These are phyloP conservation scores for Podochytrium sp. DNA, from an alignment of 192 early-diverging fungal species.

Conservation along the genomic window DNA sequence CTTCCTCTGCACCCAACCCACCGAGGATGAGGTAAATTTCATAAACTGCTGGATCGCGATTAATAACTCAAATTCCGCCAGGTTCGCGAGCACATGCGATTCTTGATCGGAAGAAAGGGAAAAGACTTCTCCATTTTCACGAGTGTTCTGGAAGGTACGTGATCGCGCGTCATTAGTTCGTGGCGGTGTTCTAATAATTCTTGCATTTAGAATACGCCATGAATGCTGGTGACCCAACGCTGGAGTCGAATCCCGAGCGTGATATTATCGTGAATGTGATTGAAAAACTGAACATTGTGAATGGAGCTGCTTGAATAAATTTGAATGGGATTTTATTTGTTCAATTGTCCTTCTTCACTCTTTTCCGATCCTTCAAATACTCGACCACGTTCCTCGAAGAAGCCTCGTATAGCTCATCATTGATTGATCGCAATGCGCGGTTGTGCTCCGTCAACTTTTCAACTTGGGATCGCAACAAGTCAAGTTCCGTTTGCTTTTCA, in stretches of 20 bases:
- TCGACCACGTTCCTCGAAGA: conserved; percentile 19
- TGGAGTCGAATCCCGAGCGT: not conserved
- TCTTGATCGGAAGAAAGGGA: conserved; percentile 47
- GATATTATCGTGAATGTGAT: not conserved
- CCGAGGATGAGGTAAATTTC: conserved; percentile 37
- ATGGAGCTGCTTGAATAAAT: not conserved
- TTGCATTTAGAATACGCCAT: conserved; percentile 32
- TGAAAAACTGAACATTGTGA: conserved; percentile 15
- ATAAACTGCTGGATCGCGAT: no score
- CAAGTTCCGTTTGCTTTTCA: conserved; percentile 18
- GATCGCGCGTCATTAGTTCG: not conserved
- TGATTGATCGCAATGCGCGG: conserved; percentile 13
- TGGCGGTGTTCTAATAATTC: not conserved
- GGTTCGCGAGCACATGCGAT: conserved; percentile 43
- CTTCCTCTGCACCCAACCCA: conserved; percentile 63
- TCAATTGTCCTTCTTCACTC: not conserved
- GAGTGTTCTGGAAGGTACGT: conserved; percentile 48
- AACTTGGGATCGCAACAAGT: conserved; percentile 26
- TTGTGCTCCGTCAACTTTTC: conserved; percentile 31
- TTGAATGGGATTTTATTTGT: not conserved
- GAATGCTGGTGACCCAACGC: conserved; percentile 18
- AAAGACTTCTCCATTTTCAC: conserved; percentile 51
- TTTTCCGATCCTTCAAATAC: conserved; percentile 7
- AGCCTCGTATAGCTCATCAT: conserved; percentile 38
- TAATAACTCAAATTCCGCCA: no score